phyloP scores from a whole-genome alignment of 768 basidiomycete genomes.

The Rhizopogon sp. region DNA sequence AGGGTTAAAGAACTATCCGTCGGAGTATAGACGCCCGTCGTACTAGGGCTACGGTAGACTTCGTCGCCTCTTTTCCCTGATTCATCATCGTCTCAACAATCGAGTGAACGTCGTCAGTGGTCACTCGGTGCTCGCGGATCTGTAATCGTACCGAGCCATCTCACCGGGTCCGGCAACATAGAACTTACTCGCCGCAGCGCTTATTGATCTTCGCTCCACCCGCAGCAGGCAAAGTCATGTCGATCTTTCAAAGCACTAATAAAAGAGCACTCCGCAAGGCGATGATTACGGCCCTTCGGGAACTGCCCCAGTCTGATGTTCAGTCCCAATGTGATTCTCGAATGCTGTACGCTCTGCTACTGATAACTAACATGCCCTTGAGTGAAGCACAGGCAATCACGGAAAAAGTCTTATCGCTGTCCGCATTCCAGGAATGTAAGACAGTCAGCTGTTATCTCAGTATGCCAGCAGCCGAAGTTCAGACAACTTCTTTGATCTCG shows the following conservation, averaged over 20 bases:
- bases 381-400: constrained; percentile 32
- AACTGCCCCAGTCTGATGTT: constrained; percentile 38
- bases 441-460: constrained; percentile 73
- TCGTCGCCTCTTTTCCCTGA: not conserved
- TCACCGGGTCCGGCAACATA: constrained; percentile 1
- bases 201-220: not conserved
- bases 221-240: constrained; percentile 12
- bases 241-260: constrained; percentile 31
- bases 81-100: not conserved
- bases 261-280: constrained; percentile 54
- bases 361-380: constrained; percentile 3
- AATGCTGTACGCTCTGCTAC: not conserved
- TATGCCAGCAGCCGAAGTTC: constrained; percentile 70
- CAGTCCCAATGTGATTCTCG: constrained; percentile 53
- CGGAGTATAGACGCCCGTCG: not conserved
- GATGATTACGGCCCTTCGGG: constrained; percentile 39
- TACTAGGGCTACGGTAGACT: too few relatives aligned
- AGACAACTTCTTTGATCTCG: constrained; percentile 48
- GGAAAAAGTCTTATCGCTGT: constrained; percentile 41
- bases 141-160: constrained; percentile 10
- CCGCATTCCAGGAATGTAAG: constrained; percentile 44
- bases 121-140: constrained; percentile 2
- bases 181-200: not conserved
- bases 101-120: not conserved
- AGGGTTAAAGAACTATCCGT: too few relatives aligned